Conservation (phyloP, 1,284 basidiomycete genomes). For the Malassezia sp. region DNA sequence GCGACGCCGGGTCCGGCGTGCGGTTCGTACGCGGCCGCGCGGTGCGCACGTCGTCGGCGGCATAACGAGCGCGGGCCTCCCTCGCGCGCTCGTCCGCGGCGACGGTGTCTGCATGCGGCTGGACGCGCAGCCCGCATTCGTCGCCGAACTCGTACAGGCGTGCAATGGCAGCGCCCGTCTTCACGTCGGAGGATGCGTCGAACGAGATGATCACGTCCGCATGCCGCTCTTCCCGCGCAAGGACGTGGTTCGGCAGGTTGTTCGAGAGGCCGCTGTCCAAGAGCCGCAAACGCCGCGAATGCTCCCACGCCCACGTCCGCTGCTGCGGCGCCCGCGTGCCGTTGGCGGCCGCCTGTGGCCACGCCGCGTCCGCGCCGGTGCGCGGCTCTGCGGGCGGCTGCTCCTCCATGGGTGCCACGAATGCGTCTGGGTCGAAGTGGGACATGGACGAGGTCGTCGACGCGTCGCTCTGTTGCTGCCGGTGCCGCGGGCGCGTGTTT, state of each 20-base stretch:
- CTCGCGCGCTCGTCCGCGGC: neutral
- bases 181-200: constrained; percentile 43
- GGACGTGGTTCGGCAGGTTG: constrained; percentile 42
- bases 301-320: constrained; percentile 11
- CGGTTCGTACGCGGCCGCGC: neutral
- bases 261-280: constrained; percentile 43
- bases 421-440: constrained; percentile 12
- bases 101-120: neutral
- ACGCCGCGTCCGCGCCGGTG: neutral
- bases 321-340: neutral
- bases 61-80: no score
- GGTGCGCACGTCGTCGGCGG: neutral
- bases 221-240: constrained; percentile 22
- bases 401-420: constrained; percentile 15
- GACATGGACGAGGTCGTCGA: constrained; percentile 8
- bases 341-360: neutral
- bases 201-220: constrained; percentile 40
- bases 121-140: constrained; percentile 22
- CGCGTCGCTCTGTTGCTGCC: constrained; percentile 10
- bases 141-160: constrained; percentile 35
- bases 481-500: no score
- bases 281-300: constrained; percentile 25
- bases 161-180: constrained; percentile 30
- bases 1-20: neutral
- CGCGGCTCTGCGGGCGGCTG: no score